Conservation (phyloP, 2,329 filamentous ascomycete species). For the Pseudopyrenochaeta lycopersici region DNA sequence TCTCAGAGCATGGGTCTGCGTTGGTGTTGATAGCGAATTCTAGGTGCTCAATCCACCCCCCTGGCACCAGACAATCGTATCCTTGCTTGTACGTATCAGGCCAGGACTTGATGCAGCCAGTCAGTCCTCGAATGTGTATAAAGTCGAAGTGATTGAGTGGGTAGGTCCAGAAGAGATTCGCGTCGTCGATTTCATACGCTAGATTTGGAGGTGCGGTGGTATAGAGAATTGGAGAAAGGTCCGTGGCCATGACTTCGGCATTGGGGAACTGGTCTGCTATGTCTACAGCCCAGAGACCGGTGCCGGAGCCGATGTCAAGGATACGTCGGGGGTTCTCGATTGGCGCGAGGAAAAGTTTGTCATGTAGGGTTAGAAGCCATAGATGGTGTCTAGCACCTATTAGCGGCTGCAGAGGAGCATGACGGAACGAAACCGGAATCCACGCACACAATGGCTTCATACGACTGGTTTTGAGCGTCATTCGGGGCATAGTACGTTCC, state of each 20-base stretch:
- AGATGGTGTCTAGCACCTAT: constrained; percentile 37
- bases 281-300: constrained; percentile 48
- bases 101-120: constrained; percentile 54
- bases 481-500: constrained; percentile 48
- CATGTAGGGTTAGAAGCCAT: constrained; percentile 46
- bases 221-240: constrained; percentile 47
- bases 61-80: constrained; percentile 50
- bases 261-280: constrained; percentile 49
- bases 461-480: constrained; percentile 39
- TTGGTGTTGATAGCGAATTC: constrained; percentile 46
- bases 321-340: constrained; percentile 36
- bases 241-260: constrained; percentile 46
- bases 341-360: constrained; percentile 47
- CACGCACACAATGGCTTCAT: constrained; percentile 38
- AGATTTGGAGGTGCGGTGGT: constrained; percentile 52
- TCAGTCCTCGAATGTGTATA: constrained; percentile 52
- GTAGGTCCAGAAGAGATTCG: constrained; percentile 53
- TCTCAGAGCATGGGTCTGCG: constrained; percentile 16
- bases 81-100: constrained; percentile 49
- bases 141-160: constrained; percentile 49
- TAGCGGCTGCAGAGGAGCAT: neutral
- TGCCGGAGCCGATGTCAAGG: constrained; percentile 48
- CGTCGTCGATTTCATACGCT: constrained; percentile 57
- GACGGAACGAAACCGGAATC: neutral
- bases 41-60: constrained; percentile 55